phyloP scores from a whole-genome alignment of 257 asterid genomes.

The Forsythia viridissima region DNA sequence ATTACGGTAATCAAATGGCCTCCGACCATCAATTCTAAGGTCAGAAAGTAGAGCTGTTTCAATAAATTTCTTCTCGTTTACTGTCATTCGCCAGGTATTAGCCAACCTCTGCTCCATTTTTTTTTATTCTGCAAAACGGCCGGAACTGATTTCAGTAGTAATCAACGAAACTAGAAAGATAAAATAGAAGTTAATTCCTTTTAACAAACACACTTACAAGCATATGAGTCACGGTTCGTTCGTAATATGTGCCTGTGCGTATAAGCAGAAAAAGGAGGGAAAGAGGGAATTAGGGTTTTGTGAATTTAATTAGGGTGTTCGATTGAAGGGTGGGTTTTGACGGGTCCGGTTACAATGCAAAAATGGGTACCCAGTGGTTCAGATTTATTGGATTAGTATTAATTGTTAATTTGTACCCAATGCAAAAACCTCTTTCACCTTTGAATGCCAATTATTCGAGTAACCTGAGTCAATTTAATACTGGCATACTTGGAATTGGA shows the following conservation, averaged over 20 bases:
- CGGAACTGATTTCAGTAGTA: background rate
- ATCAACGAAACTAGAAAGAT: background rate
- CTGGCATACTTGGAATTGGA: too few relatives aligned
- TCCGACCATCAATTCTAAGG: slow-evolving; percentile 88
- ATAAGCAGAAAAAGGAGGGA: background rate
- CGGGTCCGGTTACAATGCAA: background rate
- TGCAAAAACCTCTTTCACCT: too few relatives aligned
- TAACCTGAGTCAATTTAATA: too few relatives aligned
- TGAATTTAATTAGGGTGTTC: slow-evolving; percentile 3
- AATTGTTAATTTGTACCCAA: too few relatives aligned
- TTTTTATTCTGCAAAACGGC: background rate
- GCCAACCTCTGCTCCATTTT: slow-evolving; percentile 81
- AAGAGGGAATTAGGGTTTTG: slow-evolving; percentile 8
- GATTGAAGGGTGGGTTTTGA: background rate
- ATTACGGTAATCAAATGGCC: slow-evolving; percentile 77
- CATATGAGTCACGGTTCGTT: too few relatives aligned
- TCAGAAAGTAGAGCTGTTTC: slow-evolving; percentile 72
- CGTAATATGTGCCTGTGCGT: background rate
- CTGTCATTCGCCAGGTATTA: slow-evolving; percentile 66
- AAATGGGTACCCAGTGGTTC: too few relatives aligned
- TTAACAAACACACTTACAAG: background rate
- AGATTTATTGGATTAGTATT: too few relatives aligned
- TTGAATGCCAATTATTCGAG: too few relatives aligned
- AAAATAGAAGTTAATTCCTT: background rate
- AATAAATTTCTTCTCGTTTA: slow-evolving; percentile 80